Evolutionary conservation across 306 rosid species (phyloP), one percentile per base, ranked within the genome.

Genomic region (Crataegus laevigata): DNA sequence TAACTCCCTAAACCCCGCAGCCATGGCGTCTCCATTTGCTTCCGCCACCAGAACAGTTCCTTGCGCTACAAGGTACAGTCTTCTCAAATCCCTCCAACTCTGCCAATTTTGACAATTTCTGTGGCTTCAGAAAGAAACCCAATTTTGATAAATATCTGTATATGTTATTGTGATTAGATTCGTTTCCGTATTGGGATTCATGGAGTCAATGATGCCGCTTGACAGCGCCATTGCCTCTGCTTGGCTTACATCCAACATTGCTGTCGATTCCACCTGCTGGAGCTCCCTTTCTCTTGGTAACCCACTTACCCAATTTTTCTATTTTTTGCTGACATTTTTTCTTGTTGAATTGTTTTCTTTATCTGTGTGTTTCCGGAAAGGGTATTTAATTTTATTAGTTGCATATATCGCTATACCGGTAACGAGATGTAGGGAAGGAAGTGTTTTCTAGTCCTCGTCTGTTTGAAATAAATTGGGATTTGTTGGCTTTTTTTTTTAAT

Each of bases 261-360:
- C 97, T 11, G 69, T 85, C 9, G 90, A 89, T 77, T 84, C 97
- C 30, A 69, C 84, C 65, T 92, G 88, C 92, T 91, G 99, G 97
- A 91, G 97, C 82, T 81, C 65, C 89, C 94, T 94, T 63, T 94
- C 97, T 86, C 94, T 76, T 85, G 94, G 98, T 94, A 72, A 25
- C 24, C 55, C 55, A 10, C 38, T 17, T 24, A 72, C 32, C 66
- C 14, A 22, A 4, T 11, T 38, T 45, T 10, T 17, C 22, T 28
- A 1, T 81, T 6, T 61, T 38, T 69, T 18, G 11, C 1, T 21
- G 9, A n/a, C 12, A n/a, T n/a, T 51, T 47, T 57, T 18, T 68
- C 22, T 25, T 51, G 26, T 10, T 22, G 15, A 52, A 22, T 3
- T 60, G 28, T 59, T 17, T 36, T 8, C 4, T 32, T 29, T 69